Evolutionary conservation across 2,329 filamentous ascomycete genomes (phyloP).

Genomic region (Amphichorda felina): DNA sequence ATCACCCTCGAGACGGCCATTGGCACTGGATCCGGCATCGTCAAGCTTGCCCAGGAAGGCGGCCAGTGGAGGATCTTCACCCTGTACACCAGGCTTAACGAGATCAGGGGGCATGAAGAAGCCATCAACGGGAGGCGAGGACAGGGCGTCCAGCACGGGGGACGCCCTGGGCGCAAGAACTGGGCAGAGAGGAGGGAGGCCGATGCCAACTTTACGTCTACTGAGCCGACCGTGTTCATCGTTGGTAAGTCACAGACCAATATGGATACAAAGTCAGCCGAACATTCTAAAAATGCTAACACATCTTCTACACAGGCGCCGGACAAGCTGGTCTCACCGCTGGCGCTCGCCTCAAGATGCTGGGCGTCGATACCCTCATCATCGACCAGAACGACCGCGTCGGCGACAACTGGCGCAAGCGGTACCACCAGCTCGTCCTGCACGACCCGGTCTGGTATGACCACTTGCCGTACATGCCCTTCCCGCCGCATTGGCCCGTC

Average conservation of each 20-base stretch:
- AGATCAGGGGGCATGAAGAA: constrained; percentile 44
- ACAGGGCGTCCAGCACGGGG: constrained; percentile 43
- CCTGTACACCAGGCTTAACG: constrained; percentile 46
- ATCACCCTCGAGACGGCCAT: constrained; percentile 38
- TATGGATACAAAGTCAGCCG: neutral
- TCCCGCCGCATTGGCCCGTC: constrained; percentile 54
- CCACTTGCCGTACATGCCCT: constrained; percentile 51
- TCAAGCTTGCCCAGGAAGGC: constrained; percentile 30
- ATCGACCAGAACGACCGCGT: constrained; percentile 45
- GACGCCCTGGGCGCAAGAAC: constrained; percentile 38
- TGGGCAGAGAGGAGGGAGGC: constrained; percentile 43
- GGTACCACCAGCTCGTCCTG: constrained; percentile 54
- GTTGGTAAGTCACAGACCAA: constrained; percentile 31
- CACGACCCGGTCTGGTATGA: constrained; percentile 55
- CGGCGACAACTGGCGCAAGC: constrained; percentile 52
- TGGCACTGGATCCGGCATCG: constrained; percentile 44
- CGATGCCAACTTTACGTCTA: constrained; percentile 28
- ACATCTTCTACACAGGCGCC: constrained; percentile 26
- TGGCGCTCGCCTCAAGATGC: constrained; percentile 47
- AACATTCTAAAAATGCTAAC: constrained; percentile 1
- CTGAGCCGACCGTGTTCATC: constrained; percentile 48
- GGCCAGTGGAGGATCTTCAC: constrained; percentile 50
- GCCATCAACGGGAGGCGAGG: constrained; percentile 31
- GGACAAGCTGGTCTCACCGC: constrained; percentile 48
- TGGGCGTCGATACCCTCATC: constrained; percentile 42